Base-by-base conservation (phyloP, 768 basidiomycete species). In the Suillus hirtellus region DNA sequence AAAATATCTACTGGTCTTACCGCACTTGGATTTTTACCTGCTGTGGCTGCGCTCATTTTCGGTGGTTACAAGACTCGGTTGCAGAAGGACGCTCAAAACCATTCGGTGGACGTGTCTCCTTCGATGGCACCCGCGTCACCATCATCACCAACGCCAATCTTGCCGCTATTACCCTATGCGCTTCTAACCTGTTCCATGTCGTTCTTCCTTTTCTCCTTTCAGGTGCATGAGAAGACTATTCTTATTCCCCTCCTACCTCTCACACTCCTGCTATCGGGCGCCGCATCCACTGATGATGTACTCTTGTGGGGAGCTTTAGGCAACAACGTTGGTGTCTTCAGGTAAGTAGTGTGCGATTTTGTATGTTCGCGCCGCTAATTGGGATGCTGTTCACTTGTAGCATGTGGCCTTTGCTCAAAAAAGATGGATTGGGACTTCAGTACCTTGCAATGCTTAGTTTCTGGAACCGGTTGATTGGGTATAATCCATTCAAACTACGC, bases 151-250 rank as follows among this genome's bases (percentile, higher is more conserved):
- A 78, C 85, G 0, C 84, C 85, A 6, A 81, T 90, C 34, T 75
- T 90, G 27, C 81, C 86, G 0, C 79, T 99, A 2, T 81, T 98
- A 4, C 91, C 90, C 0, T 90, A 92, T 67, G 88, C 91, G 2
- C 80, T 97, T 34, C 83, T 95, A 64, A 88, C 86, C 8, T 88
- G 86, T 1, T 90, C 92, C 0, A 84, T 98, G 81, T 90, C 95
- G 10, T 97, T 98, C 82, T 98, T 96, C 79, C 80, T 98, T 38
- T 96, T 96, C 79, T 95, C 95, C 7, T 96, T 96, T 76, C 95
- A 97, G 70, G 95, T 96, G 44, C 96, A 97, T 74, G 96, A 98
- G 75, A 98, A 97, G 80, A 89, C 90, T 3, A 92, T 98, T 46
- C 72, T 97, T 19, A 71, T 98, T 1, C 94, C 95, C 3, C 80